Conservation (phyloP, 1,284 basidiomycete species). For the Pterula multifida region DNA sequence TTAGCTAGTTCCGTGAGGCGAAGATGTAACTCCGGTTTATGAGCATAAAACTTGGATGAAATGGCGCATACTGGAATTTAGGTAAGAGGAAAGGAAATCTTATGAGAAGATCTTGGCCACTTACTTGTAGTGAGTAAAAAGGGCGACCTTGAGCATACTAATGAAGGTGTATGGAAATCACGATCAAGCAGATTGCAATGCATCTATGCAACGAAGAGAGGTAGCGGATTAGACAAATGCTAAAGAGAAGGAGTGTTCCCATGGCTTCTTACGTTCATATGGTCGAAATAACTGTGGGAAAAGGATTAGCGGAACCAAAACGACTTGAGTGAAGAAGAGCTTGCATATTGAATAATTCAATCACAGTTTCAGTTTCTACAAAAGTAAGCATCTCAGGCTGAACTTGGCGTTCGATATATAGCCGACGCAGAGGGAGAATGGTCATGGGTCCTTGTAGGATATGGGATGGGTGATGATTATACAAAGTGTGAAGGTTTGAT, state of each 20-base stretch:
- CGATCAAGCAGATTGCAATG: conserved; percentile 68
- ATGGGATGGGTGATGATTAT: conserved; percentile 9
- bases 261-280: conserved; percentile 50
- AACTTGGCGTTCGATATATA: conserved; percentile 83
- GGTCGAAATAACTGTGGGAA: conserved; percentile 54
- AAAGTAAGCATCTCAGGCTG: conserved; percentile 88
- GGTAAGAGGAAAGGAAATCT: neutral
- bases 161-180: conserved; percentile 83
- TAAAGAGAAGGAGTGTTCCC: neutral
- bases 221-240: conserved; percentile 9
- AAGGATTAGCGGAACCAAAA: conserved; percentile 8
- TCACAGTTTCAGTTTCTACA: conserved; percentile 73
- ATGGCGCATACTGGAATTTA: conserved; percentile 76
- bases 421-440: conserved; percentile 70
- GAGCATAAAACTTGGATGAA: conserved; percentile 81
- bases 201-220: conserved; percentile 29
- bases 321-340: conserved; percentile 18
- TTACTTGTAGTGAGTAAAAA: conserved; percentile 86
- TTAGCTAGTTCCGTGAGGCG: conserved; percentile 77
- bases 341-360: conserved; percentile 86
- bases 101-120: conserved; percentile 16
- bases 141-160: conserved; percentile 85
- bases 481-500: conserved; percentile 6
- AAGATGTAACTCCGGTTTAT: conserved; percentile 74
- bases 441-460: conserved; percentile 60